These are phyloP conservation scores for Diversispora epigaea DNA, from an alignment of 192 early-diverging fungal genomes.

Conservation along the genomic window DNA sequence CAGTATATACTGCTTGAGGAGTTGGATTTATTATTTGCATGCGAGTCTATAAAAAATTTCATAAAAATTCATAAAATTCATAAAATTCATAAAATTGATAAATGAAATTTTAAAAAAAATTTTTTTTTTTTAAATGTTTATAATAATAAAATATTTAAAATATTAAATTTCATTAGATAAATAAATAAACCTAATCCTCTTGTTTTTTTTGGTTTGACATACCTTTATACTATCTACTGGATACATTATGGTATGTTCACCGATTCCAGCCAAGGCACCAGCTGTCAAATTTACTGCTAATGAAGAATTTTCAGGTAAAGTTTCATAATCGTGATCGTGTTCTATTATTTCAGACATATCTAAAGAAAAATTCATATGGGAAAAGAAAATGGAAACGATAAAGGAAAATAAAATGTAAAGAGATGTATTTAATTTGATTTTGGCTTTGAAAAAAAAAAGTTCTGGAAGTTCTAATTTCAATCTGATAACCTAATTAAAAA, in stretches of 20 bases:
- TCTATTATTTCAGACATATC: conserved; percentile 16
- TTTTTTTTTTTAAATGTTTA: neutral
- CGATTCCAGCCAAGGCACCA: conserved; percentile 95
- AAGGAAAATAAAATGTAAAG: neutral
- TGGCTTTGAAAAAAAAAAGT: neutral
- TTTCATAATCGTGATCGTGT: conserved; percentile 87
- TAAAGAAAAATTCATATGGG: conserved; percentile 1
- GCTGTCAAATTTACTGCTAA: conserved; percentile 83
- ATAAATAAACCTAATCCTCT: no score
- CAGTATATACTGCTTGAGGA: conserved; percentile 68
- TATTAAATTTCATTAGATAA: no score
- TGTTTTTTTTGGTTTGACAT: neutral
- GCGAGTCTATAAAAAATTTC: conserved; percentile 65
- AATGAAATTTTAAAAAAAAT: neutral
- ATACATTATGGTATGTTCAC: conserved; percentile 94
- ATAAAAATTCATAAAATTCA: neutral
- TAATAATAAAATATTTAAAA: no score
- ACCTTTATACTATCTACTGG: conserved; percentile 95
- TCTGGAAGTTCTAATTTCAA: neutral
- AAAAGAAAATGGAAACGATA: neutral
- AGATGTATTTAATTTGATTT: neutral
- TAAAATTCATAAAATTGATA: neutral
- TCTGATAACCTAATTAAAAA: no score
- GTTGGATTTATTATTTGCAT: conserved; percentile 84
- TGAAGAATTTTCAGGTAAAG: conserved; percentile 78